Evolutionary conservation across 2,329 filamentous ascomycete species (phyloP).

Genomic region (Cladosporium halotolerans): DNA sequence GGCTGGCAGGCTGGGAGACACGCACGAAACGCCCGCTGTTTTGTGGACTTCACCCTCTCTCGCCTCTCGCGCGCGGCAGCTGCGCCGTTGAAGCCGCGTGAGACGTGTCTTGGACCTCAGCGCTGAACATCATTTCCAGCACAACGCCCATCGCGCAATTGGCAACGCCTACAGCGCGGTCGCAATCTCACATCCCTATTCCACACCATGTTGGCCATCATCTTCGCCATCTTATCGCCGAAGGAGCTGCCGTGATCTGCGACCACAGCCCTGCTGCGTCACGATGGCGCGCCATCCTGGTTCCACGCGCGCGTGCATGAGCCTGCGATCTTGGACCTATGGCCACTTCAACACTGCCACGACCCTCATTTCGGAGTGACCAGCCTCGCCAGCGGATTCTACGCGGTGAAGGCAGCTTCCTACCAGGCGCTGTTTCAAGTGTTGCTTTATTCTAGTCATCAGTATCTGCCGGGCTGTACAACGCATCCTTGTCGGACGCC

Average conservation of each 20-base stretch:
- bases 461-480: background rate
- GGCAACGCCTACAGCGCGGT: background rate
- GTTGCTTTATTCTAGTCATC: background rate
- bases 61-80: background rate
- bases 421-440: slow-evolving; percentile 5
- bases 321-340: too few relatives aligned
- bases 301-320: too few relatives aligned
- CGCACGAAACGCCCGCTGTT: background rate
- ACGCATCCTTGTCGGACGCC: background rate
- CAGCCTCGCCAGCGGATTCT: too few relatives aligned
- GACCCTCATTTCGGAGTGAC: too few relatives aligned
- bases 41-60: slow-evolving; percentile 1
- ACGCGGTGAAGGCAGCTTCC: too few relatives aligned
- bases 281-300: too few relatives aligned
- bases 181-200: too few relatives aligned
- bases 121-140: slow-evolving; percentile 2
- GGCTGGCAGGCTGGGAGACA: slow-evolving; percentile 2
- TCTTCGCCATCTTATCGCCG: too few relatives aligned
- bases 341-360: too few relatives aligned
- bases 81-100: background rate
- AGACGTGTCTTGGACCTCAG: slow-evolving; percentile 5
- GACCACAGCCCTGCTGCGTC: too few relatives aligned
- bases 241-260: too few relatives aligned
- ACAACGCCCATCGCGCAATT: background rate
- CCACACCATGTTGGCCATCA: too few relatives aligned